Evolutionary conservation across 148 eudicot genomes (phyloP).

Genomic region (Rheum nobile): DNA sequence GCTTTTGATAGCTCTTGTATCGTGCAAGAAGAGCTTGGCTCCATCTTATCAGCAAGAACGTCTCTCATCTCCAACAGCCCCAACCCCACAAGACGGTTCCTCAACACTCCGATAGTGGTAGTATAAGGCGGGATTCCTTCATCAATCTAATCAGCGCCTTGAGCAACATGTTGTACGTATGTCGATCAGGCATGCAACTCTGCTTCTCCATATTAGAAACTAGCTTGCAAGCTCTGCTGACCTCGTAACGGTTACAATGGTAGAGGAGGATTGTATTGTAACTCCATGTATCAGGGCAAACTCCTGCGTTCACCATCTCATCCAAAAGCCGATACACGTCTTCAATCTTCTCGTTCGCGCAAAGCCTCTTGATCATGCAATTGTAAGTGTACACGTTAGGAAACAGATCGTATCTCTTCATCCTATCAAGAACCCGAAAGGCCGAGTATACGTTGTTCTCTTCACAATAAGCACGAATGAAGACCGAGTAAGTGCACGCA

Average conservation of each 20-base stretch:
- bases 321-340: constrained; percentile 56
- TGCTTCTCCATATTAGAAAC: constrained; percentile 50
- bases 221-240: constrained; percentile 41
- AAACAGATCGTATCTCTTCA: constrained; percentile 54
- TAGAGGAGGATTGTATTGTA: constrained; percentile 53
- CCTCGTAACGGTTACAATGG: constrained; percentile 64
- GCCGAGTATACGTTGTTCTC: constrained; percentile 48
- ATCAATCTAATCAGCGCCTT: constrained; percentile 69
- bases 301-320: constrained; percentile 50
- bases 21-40: constrained; percentile 45
- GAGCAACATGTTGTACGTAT: constrained; percentile 70
- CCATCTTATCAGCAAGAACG: constrained; percentile 66
- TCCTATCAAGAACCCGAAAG: constrained; percentile 58
- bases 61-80: constrained; percentile 36
- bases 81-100: constrained; percentile 48
- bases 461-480: constrained; percentile 58
- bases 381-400: constrained; percentile 75
- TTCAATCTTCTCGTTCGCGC: constrained; percentile 41
- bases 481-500: constrained; percentile 65
- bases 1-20: constrained; percentile 40
- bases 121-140: constrained; percentile 76
- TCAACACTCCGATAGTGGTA: constrained; percentile 49
- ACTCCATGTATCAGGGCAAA: constrained; percentile 57
- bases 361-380: constrained; percentile 45
- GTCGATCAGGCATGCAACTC: constrained; percentile 41